Evolutionary conservation across 495 filamentous ascomycete genomes (phyloP), one percentile per base, ranked within the genome.

Genomic region (Amniculicola lignicola): DNA sequence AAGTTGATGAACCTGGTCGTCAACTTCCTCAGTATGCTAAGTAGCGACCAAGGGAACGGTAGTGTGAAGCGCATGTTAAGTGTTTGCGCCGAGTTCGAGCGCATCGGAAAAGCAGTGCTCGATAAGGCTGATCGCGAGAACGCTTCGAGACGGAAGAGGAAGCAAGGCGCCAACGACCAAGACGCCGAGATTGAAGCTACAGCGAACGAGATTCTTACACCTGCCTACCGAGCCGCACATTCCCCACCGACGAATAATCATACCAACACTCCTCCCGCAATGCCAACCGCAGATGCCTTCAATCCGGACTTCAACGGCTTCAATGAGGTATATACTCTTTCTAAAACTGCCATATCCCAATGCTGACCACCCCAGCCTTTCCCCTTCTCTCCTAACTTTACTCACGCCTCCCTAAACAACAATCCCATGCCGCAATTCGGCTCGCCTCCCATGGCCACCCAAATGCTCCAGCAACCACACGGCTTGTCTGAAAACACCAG

Each of bases 1-100:
- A 85, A 86, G 61, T 72, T 96, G 31, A 96, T 98, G 90, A 89
- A 83, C 63, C 77, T 89, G 7, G 94, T 98, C 3, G 90, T 96
- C 39, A 89, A 82, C 59, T 97, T 97, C 69, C 74, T 98, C 10
- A 88, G 82, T 14, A 82, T 83, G 36, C 83, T 96, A 52, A 85
- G 87, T 14, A 77, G 78, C 10, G 84, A 86, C 51, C 82, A 85
- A 57, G 88, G 88, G 35, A 90, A 89, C 45, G 86, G 87, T 29
- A 89, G 87, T 51, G 88, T 97, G 43, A 86, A 87, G 68, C 86
- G 92, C 33, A 97, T 98, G 90, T 79, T 96, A 25, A 82, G 82
- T 49, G 85, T 98, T 4, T 96, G 91, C 70, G 82, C 89, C 15
- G 93, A 97, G 63, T 98, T 98, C 57, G 90, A 96, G 62, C 79